Evolutionary conservation across 768 basidiomycete genomes (phyloP), one percentile per base, ranked within the genome.

Genomic region (Mycena olivaceomarginata): DNA sequence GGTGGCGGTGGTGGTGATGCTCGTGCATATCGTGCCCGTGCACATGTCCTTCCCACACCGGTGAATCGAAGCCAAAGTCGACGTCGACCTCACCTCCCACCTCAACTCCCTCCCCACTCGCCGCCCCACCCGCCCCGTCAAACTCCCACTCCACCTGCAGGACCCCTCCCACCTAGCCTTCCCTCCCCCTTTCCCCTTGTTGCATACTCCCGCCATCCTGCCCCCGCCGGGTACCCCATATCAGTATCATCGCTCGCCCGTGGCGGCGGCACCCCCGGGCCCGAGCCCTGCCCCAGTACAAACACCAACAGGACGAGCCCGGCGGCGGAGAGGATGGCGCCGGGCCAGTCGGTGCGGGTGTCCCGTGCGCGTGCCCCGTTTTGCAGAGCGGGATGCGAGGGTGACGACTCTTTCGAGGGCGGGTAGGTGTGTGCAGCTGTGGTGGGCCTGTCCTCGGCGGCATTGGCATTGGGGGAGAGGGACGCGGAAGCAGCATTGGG

Each of bases 271-370:
- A 59, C 7, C 18, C 76, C 76, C 3, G 73, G 56, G 15, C 72
- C 77, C 37, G 68, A 88, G 8, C 92, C 95, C 77, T 95, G 91
- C 64, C 93, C 92, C 5, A 97, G 89, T 0, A 93, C 92, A 79
- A 96, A 97, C 10, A 94, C 88, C 76, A 97, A 88, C 0, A 97
- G 84, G 1, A 94, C 90, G 43, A 97, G 85, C 0, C 94, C 95
- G 0, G 86, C 82, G 0, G 95, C 95, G 16, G 87, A 84, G 18
- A 97, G 83, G 18, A 89, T 83, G 0, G 93, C 94, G 4, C 96
- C 96, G 22, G 95, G 83, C 95, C 95, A 96, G 75, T 97, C 96
- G 0, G 97, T 88, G 0, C 92, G 87, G 37, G 86, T 83, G 72
- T 90, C 90, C 22, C 72, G 71, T 20, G 20, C 43, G 43, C 43